phyloP scores from a whole-genome alignment of 2,329 filamentous ascomycete genomes.

The Sporothrix schenckii region DNA sequence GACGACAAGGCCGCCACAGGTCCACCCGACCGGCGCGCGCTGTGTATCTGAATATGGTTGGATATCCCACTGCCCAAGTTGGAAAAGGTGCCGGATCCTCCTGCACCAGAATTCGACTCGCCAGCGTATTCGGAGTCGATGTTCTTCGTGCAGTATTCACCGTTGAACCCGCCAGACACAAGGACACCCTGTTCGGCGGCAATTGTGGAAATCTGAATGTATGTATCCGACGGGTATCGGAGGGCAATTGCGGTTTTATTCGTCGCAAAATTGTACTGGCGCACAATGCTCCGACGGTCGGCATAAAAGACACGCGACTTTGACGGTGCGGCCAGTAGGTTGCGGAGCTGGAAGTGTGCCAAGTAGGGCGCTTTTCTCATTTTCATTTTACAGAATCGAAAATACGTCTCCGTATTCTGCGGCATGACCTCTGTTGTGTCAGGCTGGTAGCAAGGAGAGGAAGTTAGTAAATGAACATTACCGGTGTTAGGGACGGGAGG shows the following conservation, averaged over 20 bases:
- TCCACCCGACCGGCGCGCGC: slow-evolving; percentile 53
- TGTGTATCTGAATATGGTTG: slow-evolving; percentile 65
- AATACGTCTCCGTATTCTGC: slow-evolving; percentile 53
- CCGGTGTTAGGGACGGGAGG: background rate
- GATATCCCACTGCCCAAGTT: slow-evolving; percentile 62
- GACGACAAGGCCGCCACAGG: slow-evolving; percentile 64
- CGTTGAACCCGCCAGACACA: slow-evolving; percentile 62
- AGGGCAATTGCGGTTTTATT: slow-evolving; percentile 51
- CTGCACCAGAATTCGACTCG: slow-evolving; percentile 42
- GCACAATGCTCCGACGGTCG: slow-evolving; percentile 52
- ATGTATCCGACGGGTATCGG: slow-evolving; percentile 46
- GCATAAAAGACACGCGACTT: slow-evolving; percentile 62
- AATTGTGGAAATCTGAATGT: slow-evolving; percentile 54
- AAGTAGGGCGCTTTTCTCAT: slow-evolving; percentile 58
- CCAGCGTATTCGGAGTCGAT: slow-evolving; percentile 45
- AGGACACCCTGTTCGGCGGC: slow-evolving; percentile 58
- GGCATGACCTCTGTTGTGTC: slow-evolving; percentile 42
- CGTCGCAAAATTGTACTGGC: slow-evolving; percentile 56
- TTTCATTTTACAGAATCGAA: slow-evolving; percentile 61
- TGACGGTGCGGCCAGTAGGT: slow-evolving; percentile 61
- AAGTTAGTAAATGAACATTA: background rate
- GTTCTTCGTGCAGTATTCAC: slow-evolving; percentile 56
- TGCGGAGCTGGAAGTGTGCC: slow-evolving; percentile 68
- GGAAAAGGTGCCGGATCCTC: slow-evolving; percentile 54
- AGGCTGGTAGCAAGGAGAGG: background rate